These are phyloP conservation scores for Beta corolliflora DNA, from an alignment of 179 eudicot species.

Conservation along the genomic window DNA sequence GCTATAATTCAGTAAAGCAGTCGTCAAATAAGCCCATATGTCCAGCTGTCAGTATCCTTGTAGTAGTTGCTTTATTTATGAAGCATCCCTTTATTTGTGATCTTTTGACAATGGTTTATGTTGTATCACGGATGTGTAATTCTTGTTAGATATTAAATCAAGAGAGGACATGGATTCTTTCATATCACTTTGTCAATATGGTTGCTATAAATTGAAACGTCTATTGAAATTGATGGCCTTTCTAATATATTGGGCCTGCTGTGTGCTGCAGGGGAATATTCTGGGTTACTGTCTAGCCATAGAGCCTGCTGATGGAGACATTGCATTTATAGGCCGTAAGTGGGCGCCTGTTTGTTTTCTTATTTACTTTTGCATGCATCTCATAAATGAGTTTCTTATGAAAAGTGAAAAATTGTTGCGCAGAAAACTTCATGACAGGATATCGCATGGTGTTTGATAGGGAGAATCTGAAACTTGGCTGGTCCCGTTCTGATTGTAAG, in stretches of 20 bases:
- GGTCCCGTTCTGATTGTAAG: constrained; percentile 95
- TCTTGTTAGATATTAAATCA: neutral
- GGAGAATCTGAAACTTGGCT: constrained; percentile 80
- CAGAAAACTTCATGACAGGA: constrained; percentile 96
- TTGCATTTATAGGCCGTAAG: constrained; percentile 90
- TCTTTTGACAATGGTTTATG: neutral
- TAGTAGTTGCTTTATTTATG: neutral
- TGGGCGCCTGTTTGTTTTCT: constrained; percentile 14
- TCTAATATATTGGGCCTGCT: neutral
- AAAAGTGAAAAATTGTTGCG: constrained; percentile 13
- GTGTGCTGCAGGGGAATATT: constrained; percentile 50
- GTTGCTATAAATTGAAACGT: neutral
- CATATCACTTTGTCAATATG: neutral
- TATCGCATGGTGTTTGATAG: constrained; percentile 91
- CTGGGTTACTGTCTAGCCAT: constrained; percentile 82
- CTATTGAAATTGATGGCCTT: neutral
- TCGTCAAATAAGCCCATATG: neutral
- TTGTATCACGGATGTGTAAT: neutral
- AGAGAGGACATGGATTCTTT: neutral
- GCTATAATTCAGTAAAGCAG: neutral
- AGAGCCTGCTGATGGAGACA: constrained; percentile 48
- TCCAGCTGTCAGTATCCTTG: neutral
- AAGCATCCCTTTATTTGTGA: neutral
- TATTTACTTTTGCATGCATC: neutral
- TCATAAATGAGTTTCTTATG: neutral